phyloP scores from a whole-genome alignment of 495 filamentous ascomycete genomes.

The Cenococcum geophilum region DNA sequence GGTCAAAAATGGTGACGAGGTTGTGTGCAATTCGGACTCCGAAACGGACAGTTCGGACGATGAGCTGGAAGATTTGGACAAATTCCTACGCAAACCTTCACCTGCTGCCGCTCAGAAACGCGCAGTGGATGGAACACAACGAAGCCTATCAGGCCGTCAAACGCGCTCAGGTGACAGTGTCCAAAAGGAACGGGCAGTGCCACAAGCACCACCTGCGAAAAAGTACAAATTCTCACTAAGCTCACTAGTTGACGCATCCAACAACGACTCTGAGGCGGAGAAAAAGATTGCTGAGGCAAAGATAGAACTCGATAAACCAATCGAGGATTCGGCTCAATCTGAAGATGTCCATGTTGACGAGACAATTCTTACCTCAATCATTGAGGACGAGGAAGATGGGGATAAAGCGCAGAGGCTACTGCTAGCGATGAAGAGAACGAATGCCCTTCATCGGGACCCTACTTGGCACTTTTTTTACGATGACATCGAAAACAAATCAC shows the following conservation, averaged over 20 bases:
- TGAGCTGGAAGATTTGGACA: background rate
- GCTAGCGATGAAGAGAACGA: conserved; percentile 67
- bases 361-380: conserved; percentile 36
- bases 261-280: conserved; percentile 52
- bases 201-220: conserved; percentile 43
- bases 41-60: conserved; percentile 15
- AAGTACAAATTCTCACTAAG: conserved; percentile 66
- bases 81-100: background rate
- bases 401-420: conserved; percentile 48
- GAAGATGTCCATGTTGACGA: conserved; percentile 26
- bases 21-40: conserved; percentile 26
- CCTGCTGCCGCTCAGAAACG: background rate
- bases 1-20: conserved; percentile 16
- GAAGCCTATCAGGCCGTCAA: background rate
- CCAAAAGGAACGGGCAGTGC: background rate
- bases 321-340: conserved; percentile 31
- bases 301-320: conserved; percentile 40
- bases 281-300: conserved; percentile 50
- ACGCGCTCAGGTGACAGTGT: background rate
- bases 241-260: conserved; percentile 54
- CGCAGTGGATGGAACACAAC: background rate
- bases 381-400: conserved; percentile 51
- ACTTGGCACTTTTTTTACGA: conserved; percentile 63
- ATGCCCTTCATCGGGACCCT: conserved; percentile 55
- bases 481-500: background rate